phyloP scores from a whole-genome alignment of 73 alveolate species.

The Diophrys sp. region DNA sequence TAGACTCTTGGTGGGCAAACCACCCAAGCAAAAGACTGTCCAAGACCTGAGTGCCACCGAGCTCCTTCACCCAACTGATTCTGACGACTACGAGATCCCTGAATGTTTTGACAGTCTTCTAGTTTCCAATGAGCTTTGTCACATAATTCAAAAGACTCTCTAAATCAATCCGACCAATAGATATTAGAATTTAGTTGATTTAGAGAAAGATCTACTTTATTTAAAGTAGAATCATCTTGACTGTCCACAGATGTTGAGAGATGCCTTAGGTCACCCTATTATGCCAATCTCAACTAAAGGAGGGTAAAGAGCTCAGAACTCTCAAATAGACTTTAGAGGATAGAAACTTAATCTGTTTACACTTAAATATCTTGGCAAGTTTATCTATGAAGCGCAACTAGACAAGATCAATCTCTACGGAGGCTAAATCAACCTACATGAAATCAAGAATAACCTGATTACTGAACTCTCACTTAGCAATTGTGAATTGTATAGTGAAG shows the following conservation, averaged over 20 bases:
- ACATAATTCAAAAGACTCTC: constrained; percentile 24
- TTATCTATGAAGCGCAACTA: constrained; percentile 32
- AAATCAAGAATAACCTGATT: constrained; percentile 17
- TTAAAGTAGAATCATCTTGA: constrained; percentile 34
- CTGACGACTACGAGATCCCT: constrained; percentile 54
- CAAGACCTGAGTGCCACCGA: constrained; percentile 17
- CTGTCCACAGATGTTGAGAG: constrained; percentile 46
- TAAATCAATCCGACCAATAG: constrained; percentile 19
- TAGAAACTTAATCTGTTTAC: constrained; percentile 12
- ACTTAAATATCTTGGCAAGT: constrained; percentile 47
- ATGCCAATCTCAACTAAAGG: constrained; percentile 36
- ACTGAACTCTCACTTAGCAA: constrained; percentile 19
- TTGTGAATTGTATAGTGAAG: constrained; percentile 32
- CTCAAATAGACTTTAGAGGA: not conserved
- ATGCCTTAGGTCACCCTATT: constrained; percentile 50
- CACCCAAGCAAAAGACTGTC: constrained; percentile 23
- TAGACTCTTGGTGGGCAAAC: constrained; percentile 35
- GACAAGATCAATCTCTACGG: constrained; percentile 40
- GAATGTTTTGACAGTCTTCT: constrained; percentile 40
- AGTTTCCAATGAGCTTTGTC: constrained; percentile 60
- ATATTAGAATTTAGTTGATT: constrained; percentile 11
- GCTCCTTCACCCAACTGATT: constrained; percentile 20
- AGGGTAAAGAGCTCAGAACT: not conserved
- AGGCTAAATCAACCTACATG: constrained; percentile 39
- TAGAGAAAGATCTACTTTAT: constrained; percentile 32